phyloP scores from a whole-genome alignment of 345 rosid species.

The Ceriops zippeliana region DNA sequence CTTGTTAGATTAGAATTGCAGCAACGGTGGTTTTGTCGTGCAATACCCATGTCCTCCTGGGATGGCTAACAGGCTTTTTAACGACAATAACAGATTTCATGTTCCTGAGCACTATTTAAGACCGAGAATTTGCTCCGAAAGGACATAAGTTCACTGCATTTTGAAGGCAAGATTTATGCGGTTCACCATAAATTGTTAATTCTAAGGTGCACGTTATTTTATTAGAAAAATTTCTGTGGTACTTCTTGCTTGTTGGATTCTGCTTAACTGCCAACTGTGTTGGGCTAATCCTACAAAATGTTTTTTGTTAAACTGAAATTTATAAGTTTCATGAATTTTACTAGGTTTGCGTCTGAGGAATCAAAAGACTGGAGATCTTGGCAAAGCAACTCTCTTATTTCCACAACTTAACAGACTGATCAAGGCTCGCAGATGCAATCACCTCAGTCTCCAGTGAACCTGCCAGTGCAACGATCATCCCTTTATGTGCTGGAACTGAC shows the following conservation, averaged over 20 bases:
- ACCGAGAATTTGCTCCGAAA: too few species aligned
- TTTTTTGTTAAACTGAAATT: not conserved
- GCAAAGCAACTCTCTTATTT: conserved; percentile 8
- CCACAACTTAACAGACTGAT: conserved; percentile 34
- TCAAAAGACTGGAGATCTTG: not conserved
- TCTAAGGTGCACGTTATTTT: not conserved
- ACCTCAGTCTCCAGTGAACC: conserved; percentile 18
- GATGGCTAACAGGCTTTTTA: too few species aligned
- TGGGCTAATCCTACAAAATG: too few species aligned
- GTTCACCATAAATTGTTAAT: not conserved
- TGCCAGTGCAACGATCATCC: conserved; percentile 25
- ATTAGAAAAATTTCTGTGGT: not conserved
- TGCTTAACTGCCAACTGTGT: too few species aligned
- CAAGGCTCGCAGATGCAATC: conserved; percentile 36
- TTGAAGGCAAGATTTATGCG: not conserved
- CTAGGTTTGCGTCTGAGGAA: not conserved
- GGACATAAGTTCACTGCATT: too few species aligned
- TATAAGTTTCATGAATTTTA: not conserved
- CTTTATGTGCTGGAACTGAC: conserved; percentile 27
- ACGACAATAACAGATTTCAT: too few species aligned
- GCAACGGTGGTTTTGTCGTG: too few species aligned
- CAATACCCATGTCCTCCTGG: too few species aligned
- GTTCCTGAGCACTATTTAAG: too few species aligned
- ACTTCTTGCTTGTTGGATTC: not conserved
- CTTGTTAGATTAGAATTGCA: too few species aligned